phyloP scores from a whole-genome alignment of 257 asterid species.

The Plantago elongata region DNA sequence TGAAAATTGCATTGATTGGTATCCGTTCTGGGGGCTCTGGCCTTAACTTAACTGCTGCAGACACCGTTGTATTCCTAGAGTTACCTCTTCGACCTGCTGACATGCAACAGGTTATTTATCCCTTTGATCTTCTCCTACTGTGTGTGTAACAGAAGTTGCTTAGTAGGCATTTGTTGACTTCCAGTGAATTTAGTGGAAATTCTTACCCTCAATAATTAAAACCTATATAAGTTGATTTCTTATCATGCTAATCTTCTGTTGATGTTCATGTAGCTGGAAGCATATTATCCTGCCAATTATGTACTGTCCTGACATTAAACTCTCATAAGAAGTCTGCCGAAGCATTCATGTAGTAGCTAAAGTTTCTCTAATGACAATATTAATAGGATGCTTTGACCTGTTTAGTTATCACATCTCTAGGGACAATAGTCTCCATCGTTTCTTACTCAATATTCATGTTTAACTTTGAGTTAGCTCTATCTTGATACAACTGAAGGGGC shows the following conservation, averaged over 20 bases:
- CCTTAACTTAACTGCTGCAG: conserved; percentile 86
- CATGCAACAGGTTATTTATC: conserved; percentile 66
- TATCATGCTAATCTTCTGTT: background rate
- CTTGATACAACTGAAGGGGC: too few species aligned
- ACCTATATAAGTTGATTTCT: background rate
- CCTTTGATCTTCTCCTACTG: conserved; percentile 12
- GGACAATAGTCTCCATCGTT: too few species aligned
- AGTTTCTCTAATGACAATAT: too few species aligned
- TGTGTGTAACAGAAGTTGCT: conserved; percentile 20
- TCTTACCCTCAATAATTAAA: background rate
- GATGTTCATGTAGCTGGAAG: too few species aligned
- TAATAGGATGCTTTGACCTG: too few species aligned
- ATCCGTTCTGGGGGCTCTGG: conserved; percentile 96
- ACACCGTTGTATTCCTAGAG: conserved; percentile 86
- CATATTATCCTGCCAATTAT: too few species aligned
- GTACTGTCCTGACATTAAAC: too few species aligned
- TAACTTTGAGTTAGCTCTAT: too few species aligned
- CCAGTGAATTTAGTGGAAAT: background rate
- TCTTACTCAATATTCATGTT: too few species aligned
- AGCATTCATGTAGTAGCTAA: too few species aligned
- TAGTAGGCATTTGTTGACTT: background rate
- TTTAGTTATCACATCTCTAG: too few species aligned
- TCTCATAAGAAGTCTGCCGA: too few species aligned
- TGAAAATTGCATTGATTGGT: conserved; percentile 86
- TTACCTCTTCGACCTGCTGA: conserved; percentile 69